Conservation (phyloP, 1,284 basidiomycete species). For the Pisolithus thermaeus region DNA sequence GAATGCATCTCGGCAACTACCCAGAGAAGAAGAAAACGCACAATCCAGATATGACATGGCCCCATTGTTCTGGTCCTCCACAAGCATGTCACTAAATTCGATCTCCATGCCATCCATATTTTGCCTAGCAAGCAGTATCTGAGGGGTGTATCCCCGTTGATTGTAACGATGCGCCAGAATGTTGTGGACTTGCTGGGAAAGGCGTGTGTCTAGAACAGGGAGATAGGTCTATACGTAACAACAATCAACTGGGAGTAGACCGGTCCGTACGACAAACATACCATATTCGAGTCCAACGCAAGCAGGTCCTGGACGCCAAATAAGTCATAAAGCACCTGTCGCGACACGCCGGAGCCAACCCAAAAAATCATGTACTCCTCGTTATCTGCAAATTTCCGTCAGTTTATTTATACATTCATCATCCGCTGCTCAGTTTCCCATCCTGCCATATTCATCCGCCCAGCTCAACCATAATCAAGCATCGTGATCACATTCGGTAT, state of each 20-base stretch:
- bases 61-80: conserved; percentile 97
- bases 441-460: conserved; percentile 6
- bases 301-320: conserved; percentile 82
- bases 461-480: background rate
- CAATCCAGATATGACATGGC: conserved; percentile 87
- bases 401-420: conserved; percentile 10
- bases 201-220: conserved; percentile 67
- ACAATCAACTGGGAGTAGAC: conserved; percentile 4
- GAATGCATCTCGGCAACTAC: conserved; percentile 27
- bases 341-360: conserved; percentile 81
- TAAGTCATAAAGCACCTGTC: conserved; percentile 79
- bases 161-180: conserved; percentile 69
- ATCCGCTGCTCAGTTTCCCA: too few species aligned
- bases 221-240: conserved; percentile 51
- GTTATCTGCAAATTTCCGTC: conserved; percentile 61
- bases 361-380: conserved; percentile 89
- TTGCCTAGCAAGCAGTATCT: conserved; percentile 82
- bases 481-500: background rate
- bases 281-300: conserved; percentile 70
- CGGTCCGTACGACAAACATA: conserved; percentile 25
- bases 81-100: conserved; percentile 94
- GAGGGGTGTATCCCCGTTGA: conserved; percentile 58
- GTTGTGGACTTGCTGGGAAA: conserved; percentile 84
- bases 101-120: conserved; percentile 92
- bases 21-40: conserved; percentile 35